Evolutionary conservation across 192 early-diverging fungal species (phyloP), one percentile per base, ranked within the genome.

Genomic region (Oehlia diaphana): DNA sequence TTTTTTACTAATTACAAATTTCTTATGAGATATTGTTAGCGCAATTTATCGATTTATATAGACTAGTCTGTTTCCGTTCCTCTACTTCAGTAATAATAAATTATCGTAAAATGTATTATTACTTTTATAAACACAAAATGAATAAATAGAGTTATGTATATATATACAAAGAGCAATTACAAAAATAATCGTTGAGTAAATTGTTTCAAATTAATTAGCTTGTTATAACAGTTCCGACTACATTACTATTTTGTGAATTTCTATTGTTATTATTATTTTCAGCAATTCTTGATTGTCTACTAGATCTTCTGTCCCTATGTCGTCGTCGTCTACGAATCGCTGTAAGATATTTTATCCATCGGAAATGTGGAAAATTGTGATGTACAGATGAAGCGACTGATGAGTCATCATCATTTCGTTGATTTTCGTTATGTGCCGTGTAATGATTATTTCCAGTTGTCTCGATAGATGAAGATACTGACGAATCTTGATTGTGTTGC

Each of bases 281-380:
- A 9, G 23, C 63, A 65, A 3, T 31, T 28, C 63, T 44, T 23
- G 16, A n/a, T 13, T 37, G 47, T 50, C 47, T 44, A 49, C 26
- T 33, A 58, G 8, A n/a, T 28, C 39, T 21, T 67, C 75, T 61
- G 23, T 37, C 13, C 19, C 21, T n/a, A n/a, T 21, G 26, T 14
- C 75, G 37, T 47, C 75, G 12, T 23, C 9, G 23, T 19, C 63
- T 28, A 64, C 75, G 63, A 66, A 77, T 77, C 13, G 75, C 16
- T 63, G 63, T 66, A 13, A 77, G 26, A 77, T 77, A 77, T 77
- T 77, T 77, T 28, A 66, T 31, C 75, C 75, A 77, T 67, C 75
- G 21, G 63, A 77, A 77, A 49, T 77, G 75, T 5, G 75, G 75
- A 14, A 77, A 77, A 65, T 21, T 70, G 8, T 19, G n/a, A 28